Conservation (phyloP, 1,139 yeast genomes). For the Saccharomycopsis hybrid region DNA sequence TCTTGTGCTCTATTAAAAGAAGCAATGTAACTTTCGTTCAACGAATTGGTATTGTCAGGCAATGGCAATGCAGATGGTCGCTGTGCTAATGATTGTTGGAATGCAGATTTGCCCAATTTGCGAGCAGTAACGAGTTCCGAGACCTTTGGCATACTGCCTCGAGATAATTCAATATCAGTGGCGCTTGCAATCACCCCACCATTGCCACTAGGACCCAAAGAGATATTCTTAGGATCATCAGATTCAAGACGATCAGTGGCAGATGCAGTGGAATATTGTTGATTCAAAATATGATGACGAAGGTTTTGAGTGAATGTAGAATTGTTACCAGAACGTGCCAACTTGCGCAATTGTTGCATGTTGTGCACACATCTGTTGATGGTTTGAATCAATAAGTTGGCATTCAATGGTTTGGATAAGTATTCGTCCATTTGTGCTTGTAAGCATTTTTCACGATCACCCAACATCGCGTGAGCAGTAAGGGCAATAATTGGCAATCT, state of each 20-base stretch:
- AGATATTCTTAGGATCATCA: no score
- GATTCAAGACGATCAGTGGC: no score
- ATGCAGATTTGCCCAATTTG: conserved; percentile 16
- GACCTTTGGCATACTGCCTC: conserved; percentile 15
- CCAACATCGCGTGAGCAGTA: conserved; percentile 90
- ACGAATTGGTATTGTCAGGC: conserved; percentile 14
- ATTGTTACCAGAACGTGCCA: conserved; percentile 13
- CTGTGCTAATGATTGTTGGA: conserved; percentile 18
- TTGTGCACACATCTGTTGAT: conserved; percentile 77
- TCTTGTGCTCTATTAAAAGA: conserved; percentile 18
- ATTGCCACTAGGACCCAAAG: no score
- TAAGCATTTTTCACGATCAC: conserved; percentile 78
- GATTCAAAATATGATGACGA: conserved; percentile 16
- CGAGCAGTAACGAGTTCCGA: conserved; percentile 16
- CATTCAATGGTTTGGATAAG: conserved; percentile 80
- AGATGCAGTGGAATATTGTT: neutral
- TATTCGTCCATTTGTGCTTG: conserved; percentile 91
- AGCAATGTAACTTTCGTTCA: conserved; percentile 19
- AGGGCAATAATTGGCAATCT: conserved; percentile 84
- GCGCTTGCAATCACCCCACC: neutral
- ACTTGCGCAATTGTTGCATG: conserved; percentile 20
- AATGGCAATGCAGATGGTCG: conserved; percentile 19
- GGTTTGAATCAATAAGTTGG: conserved; percentile 74
- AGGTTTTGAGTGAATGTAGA: conserved; percentile 15
- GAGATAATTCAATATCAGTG: neutral